These are phyloP conservation scores for Wallacemonas sp. DNA, from an alignment of 208 protist species.

Conservation along the genomic window DNA sequence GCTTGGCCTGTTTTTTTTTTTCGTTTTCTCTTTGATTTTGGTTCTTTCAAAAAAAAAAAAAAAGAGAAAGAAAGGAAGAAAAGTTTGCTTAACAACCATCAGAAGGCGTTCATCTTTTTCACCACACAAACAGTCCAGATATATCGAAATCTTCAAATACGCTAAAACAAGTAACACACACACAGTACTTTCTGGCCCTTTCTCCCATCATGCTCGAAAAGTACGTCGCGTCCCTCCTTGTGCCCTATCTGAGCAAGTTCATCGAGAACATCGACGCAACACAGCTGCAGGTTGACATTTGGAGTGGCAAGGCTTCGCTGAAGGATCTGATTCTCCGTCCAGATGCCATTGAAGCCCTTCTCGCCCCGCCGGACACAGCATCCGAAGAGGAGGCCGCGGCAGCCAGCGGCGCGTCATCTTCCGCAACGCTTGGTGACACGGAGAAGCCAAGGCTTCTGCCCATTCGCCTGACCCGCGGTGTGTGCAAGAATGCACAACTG, in stretches of 20 bases:
- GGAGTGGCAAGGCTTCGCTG: conserved; percentile 81
- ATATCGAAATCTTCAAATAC: not conserved
- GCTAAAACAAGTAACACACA: conserved; percentile 3
- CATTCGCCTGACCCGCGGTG: conserved; percentile 56
- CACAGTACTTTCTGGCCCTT: not conserved
- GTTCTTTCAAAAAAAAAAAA: not conserved
- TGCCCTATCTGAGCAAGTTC: conserved; percentile 84
- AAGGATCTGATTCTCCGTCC: conserved; percentile 73
- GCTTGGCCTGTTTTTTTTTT: conserved; percentile 9
- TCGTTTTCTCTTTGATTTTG: not conserved
- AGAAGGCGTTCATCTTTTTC: too few relatives aligned
- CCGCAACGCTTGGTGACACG: conserved; percentile 4
- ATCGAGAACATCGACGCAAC: conserved; percentile 83
- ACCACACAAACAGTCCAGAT: not conserved
- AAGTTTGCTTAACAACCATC: too few relatives aligned
- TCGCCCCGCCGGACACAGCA: conserved; percentile 22
- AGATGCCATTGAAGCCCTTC: conserved; percentile 59
- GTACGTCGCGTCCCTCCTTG: conserved; percentile 75
- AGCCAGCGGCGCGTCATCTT: not conserved
- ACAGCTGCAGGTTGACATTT: conserved; percentile 78
- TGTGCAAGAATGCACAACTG: conserved; percentile 81
- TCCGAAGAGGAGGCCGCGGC: conserved; percentile 11
- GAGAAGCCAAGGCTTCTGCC: conserved; percentile 16
- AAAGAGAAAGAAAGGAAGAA: not conserved
- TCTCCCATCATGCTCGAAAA: conserved; percentile 74